Base-by-base conservation (phyloP, 345 rosid genomes). In the Acer saccharum region DNA sequence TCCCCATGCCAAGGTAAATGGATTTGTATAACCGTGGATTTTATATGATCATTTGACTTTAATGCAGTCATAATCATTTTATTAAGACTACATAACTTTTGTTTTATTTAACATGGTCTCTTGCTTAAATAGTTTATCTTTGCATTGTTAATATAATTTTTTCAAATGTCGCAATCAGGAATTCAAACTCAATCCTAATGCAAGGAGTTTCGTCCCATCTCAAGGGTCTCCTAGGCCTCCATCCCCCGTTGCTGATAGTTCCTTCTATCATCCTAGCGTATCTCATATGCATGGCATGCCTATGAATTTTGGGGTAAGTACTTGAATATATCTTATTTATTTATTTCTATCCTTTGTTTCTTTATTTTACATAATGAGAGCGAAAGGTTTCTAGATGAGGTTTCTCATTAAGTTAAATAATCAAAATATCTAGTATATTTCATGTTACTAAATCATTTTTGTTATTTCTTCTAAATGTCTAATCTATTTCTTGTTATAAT, bases 111-210 rank as follows among this genome's bases (percentile, higher is more conserved):
- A 12, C 0, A 32, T 62, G 18, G 18, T 16, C 8, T 60, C 44
- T 58, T 54, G 63, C 13, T 16, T 68, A 3, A 32, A 41, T 58
- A 20, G 10, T 52, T 69, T 39, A 6, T 71, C 11, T 13, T 25
- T 61, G 6, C 23, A 12, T 21, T 21, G 55, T 61, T 67, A 44
- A 78, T 58, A 6, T 68, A 10, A 72, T 55, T 32, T 46, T 50
- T 55, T 27, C 25, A 68, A 73, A 60, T 78, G 16, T 64, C 81
- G 20, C 72, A 76, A 25, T 72, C 92, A 96, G 99, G 99, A 92
- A 88, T 96, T 96, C 84, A 96, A 84, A 80, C 89, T 90, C 54
- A 96, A 94, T 86, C 99, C 98, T 54, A 89, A 96, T 39, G 99
- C 98, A 20, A 91, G 93, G 91, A 92, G 97, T 77, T 94, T 91